Conservation (phyloP, 2,329 filamentous ascomycete genomes). For the Coniochaeta ligniaria region DNA sequence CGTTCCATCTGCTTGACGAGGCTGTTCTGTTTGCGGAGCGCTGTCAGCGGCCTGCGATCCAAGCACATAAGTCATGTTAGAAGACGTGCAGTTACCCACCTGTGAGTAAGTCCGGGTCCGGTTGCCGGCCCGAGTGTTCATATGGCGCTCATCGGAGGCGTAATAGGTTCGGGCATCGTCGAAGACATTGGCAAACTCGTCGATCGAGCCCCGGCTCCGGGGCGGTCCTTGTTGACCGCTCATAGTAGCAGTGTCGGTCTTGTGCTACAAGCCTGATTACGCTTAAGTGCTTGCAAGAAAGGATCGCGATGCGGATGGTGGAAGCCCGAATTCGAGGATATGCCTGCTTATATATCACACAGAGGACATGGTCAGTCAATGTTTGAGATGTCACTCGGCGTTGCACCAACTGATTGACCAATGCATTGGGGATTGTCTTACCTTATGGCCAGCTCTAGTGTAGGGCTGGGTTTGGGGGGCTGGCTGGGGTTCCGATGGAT, state of each 20-base stretch:
- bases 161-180: conserved; percentile 56
- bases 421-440: neutral
- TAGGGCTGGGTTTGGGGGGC: conserved; percentile 1
- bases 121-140: conserved; percentile 34
- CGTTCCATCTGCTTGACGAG: conserved; percentile 46
- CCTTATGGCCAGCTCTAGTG: neutral
- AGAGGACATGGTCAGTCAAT: neutral
- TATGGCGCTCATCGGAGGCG: conserved; percentile 45
- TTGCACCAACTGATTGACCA: neutral
- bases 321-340: neutral
- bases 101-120: conserved; percentile 52
- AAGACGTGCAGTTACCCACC: conserved; percentile 24
- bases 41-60: conserved; percentile 18
- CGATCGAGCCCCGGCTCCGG: conserved; percentile 27
- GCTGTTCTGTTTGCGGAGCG: conserved; percentile 34
- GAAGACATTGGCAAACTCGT: conserved; percentile 38
- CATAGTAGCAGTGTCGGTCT: neutral
- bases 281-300: neutral
- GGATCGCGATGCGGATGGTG: neutral
- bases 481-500: neutral
- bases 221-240: neutral
- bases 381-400: neutral
- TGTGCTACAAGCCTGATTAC: neutral
- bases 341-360: neutral
- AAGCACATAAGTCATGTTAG: neutral